Percentiles rank a stretch among this genome's conserved stretches.
These are phyloP conservation scores for Fusarium succisae DNA, from an alignment of 2,329 filamentous ascomycete species.

Conservation along the genomic window DNA sequence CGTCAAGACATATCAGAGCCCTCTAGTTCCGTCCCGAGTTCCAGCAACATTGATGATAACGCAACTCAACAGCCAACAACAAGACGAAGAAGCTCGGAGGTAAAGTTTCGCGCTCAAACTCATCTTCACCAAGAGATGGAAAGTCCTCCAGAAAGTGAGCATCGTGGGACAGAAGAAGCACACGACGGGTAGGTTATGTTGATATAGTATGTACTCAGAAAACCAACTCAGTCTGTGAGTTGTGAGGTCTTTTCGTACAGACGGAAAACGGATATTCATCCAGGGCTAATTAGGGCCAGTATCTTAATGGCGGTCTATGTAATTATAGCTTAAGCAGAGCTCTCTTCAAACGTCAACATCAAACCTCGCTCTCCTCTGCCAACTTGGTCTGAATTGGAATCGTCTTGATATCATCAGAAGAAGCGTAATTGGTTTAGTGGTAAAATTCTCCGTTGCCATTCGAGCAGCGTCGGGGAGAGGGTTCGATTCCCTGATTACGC, in stretches of 20 bases:
- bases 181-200: neutral
- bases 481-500: neutral
- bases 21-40: constrained; percentile 18
- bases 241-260: no score
- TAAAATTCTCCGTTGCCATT: neutral
- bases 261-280: neutral
- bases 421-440: neutral
- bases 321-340: neutral
- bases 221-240: no score
- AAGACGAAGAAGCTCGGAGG: neutral
- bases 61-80: neutral
- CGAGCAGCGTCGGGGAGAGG: neutral
- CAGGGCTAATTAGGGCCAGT: neutral
- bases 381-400: fast-evolving
- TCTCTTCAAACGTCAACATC: neutral
- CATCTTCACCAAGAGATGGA: constrained; percentile 6
- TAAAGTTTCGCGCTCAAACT: neutral
- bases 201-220: no score
- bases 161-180: neutral
- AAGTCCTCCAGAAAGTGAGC: neutral
- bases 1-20: constrained; percentile 23
- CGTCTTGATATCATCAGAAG: fast-evolving
- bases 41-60: constrained; percentile 21
- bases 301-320: neutral
- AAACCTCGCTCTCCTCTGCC: fast-evolving